Evolutionary conservation across 2,329 filamentous ascomycete species (phyloP).

Genomic region (Sporothrix sp.): DNA sequence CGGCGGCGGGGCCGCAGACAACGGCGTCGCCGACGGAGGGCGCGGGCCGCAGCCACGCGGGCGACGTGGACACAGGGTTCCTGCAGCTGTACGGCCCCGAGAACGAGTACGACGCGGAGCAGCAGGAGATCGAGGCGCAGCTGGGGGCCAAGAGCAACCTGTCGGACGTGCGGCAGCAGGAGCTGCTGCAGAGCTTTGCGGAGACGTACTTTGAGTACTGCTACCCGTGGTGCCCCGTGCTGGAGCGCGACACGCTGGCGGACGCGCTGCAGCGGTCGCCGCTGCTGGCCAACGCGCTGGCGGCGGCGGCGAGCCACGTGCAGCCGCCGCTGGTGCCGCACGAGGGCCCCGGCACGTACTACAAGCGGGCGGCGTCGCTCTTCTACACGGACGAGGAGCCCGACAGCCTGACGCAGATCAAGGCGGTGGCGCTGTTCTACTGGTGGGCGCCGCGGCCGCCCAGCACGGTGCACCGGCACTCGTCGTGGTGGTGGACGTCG

Average conservation of each 20-base stretch:
- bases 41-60: background rate
- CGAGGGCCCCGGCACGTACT: conserved; percentile 1
- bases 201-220: conserved; percentile 9
- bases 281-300: conserved; percentile 4
- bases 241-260: background rate
- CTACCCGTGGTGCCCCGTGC: conserved; percentile 8
- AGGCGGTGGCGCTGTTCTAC: conserved; percentile 2
- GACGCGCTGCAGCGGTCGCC: background rate
- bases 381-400: conserved; percentile 1
- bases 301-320: background rate
- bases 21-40: background rate
- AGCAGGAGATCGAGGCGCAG: conserved; percentile 2
- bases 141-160: conserved; percentile 6
- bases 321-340: conserved; percentile 2
- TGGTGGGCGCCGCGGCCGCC: conserved; percentile 7
- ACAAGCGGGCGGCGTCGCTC: background rate
- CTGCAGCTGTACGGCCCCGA: conserved; percentile 4
- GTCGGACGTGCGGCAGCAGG: conserved; percentile 3
- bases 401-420: background rate
- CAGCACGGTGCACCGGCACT: background rate
- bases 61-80: conserved; percentile 6
- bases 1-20: background rate
- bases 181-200: conserved; percentile 4
- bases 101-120: conserved; percentile 3
- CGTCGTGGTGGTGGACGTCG: conserved; percentile 8